Conservation (phyloP, 2,329 filamentous ascomycete genomes). For the Ophiostoma australiae region DNA sequence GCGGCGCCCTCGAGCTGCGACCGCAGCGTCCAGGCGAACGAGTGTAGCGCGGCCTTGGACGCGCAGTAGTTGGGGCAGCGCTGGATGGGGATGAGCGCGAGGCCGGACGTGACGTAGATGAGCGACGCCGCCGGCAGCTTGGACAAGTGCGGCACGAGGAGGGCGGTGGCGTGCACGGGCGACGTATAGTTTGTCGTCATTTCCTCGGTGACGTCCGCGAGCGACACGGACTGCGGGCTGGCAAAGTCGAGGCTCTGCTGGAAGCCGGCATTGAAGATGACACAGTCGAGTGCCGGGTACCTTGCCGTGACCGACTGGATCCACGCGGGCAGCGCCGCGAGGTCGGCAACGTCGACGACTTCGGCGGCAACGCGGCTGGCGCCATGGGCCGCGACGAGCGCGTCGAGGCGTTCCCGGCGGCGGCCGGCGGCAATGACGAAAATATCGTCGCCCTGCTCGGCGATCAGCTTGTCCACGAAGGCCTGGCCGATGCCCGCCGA, state of each 20-base stretch:
- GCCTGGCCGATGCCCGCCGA: conserved; percentile 51
- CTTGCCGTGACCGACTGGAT: conserved; percentile 35
- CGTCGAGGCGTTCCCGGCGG: conserved; percentile 45
- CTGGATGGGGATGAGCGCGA: conserved; percentile 45
- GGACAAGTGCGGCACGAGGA: conserved; percentile 31
- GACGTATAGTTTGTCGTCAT: conserved; percentile 27
- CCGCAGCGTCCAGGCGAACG: conserved; percentile 31
- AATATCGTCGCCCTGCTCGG: conserved; percentile 37
- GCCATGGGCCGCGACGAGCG: conserved; percentile 44
- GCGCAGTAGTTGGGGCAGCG: conserved; percentile 49
- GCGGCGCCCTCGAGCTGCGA: conserved; percentile 30
- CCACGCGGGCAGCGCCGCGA: conserved; percentile 41
- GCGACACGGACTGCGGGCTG: conserved; percentile 35
- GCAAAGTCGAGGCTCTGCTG: conserved; percentile 47
- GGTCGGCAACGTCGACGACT: conserved; percentile 45
- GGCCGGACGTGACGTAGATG: conserved; percentile 30
- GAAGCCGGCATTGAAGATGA: conserved; percentile 55
- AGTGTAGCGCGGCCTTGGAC: conserved; percentile 50
- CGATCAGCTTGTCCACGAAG: conserved; percentile 41
- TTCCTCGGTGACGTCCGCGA: conserved; percentile 35
- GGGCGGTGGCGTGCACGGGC: conserved; percentile 29
- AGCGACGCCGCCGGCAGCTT: conserved; percentile 35
- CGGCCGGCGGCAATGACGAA: conserved; percentile 53
- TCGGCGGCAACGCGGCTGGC: conserved; percentile 38
- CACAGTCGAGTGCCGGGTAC: conserved; percentile 49